These are phyloP conservation scores for Fusarium sp. DNA, from an alignment of 2,329 filamentous ascomycete genomes.

Conservation along the genomic window DNA sequence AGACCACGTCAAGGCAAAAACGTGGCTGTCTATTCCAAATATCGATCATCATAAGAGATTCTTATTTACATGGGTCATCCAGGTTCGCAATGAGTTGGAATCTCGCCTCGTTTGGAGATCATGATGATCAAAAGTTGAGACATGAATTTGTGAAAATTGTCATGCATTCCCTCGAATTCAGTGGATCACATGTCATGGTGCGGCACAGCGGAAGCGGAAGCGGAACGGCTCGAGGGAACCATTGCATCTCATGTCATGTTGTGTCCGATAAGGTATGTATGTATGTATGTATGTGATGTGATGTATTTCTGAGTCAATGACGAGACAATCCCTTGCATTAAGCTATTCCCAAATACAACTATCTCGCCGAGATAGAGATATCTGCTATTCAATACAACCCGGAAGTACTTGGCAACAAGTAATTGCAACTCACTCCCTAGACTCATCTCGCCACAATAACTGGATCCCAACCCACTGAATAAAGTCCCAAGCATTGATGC, in stretches of 20 bases:
- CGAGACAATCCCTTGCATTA: background rate
- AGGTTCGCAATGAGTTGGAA: background rate
- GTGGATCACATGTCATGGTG: slow-evolving; percentile 1
- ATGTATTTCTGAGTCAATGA: background rate
- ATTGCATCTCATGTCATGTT: background rate
- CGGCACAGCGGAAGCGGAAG: slow-evolving; percentile 19
- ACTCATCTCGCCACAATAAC: background rate
- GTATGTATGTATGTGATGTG: background rate
- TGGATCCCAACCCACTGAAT: background rate
- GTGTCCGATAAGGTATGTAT: background rate
- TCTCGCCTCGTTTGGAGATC: background rate
- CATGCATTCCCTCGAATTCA: background rate
- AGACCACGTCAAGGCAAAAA: slow-evolving; percentile 3
- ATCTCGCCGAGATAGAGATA: background rate
- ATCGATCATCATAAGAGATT: background rate
- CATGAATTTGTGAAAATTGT: background rate
- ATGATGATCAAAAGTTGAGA: background rate
- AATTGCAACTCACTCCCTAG: background rate
- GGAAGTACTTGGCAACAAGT: background rate
- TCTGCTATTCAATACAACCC: background rate
- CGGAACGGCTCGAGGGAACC: slow-evolving; percentile 26
- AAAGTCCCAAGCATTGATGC: slow-evolving; percentile 13
- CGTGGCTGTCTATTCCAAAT: slow-evolving; percentile 7
- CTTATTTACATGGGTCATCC: background rate
- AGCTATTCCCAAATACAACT: background rate